These are phyloP conservation scores for Cystobasidium pallidum DNA, from an alignment of 1,284 basidiomycete species.

Conservation along the genomic window DNA sequence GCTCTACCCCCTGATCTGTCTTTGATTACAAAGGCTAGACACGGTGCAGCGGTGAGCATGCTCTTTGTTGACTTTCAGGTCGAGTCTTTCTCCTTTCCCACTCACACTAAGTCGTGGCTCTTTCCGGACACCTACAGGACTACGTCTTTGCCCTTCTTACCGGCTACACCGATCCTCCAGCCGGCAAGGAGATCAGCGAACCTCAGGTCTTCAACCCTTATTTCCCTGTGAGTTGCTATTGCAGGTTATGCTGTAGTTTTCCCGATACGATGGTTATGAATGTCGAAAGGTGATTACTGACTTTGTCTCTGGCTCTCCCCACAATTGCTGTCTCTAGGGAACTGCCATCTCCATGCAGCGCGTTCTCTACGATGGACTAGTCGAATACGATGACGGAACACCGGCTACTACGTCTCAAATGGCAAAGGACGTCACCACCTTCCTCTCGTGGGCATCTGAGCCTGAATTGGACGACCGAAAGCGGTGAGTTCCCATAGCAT, in stretches of 20 bases:
- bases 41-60: conserved; percentile 81
- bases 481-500: conserved; percentile 67
- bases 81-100: neutral
- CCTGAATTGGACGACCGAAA: conserved; percentile 98
- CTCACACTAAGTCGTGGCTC: neutral
- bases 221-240: conserved; percentile 54
- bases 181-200: conserved; percentile 93
- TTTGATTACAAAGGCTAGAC: conserved; percentile 96
- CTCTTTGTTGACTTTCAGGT: neutral
- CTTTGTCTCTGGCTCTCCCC: no score
- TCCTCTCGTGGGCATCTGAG: conserved; percentile 75
- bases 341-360: conserved; percentile 98
- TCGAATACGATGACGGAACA: conserved; percentile 94
- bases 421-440: conserved; percentile 97
- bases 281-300: no score
- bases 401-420: conserved; percentile 98
- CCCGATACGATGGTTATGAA: no score
- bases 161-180: conserved; percentile 94
- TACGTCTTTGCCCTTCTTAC: conserved; percentile 97
- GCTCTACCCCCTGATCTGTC: conserved; percentile 96
- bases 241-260: no score
- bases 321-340: conserved; percentile 58
- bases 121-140: conserved; percentile 64
- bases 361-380: conserved; percentile 78
- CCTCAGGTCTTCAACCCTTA: conserved; percentile 91